Evolutionary conservation across 257 asterid species (phyloP), one percentile per base, ranked within the genome.

Genomic region (Nicotiana obtusifolia): DNA sequence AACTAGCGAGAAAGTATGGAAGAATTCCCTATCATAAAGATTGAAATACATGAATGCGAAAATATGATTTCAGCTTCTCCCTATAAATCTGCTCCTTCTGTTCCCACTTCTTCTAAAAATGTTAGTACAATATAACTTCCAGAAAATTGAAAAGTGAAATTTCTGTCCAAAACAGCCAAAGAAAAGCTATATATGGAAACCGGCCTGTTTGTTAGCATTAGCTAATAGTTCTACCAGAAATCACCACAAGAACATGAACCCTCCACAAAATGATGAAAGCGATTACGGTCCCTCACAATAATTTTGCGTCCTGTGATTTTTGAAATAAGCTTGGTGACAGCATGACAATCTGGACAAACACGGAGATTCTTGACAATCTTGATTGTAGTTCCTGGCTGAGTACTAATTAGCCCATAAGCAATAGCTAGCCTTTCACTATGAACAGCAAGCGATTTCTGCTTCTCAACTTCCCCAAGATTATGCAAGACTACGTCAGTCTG

Each of bases 341-440:
- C 20, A 83, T 85, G 87, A 22, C 87, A 85, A 71, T 85, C 87
- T 35, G 64, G 56, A 54, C 87, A 85, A 20, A 85, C 85, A 57
- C 87, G 82, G n/a, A 85, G 85, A 73, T 85, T 85, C 83, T 85
- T 85, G 24, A 82, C 87, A 30, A 85, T 82, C 83, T 78, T 85
- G 71, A 85, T 57, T 10, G 87, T 82, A 78, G 79, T 73, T 60
- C 87, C 85, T 31, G 81, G 73, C 44, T 16, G 60, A 22, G 83
- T 85, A 71, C 87, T 85, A 10, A 85, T 78, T 35, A 85, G 85
- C 28, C 85, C 87, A 31, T 82, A 85, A 15, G 87, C 85, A 52
- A 85, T 77, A 9, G 87, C 87, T 47, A 85, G 83, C 71, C 49
- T 85, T 64, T 85, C 87, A 54, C 87, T 85, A 2, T 85, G 87